Evolutionary conservation across 2,329 filamentous ascomycete genomes (phyloP).

Genomic region (Endocalyx cinctus): DNA sequence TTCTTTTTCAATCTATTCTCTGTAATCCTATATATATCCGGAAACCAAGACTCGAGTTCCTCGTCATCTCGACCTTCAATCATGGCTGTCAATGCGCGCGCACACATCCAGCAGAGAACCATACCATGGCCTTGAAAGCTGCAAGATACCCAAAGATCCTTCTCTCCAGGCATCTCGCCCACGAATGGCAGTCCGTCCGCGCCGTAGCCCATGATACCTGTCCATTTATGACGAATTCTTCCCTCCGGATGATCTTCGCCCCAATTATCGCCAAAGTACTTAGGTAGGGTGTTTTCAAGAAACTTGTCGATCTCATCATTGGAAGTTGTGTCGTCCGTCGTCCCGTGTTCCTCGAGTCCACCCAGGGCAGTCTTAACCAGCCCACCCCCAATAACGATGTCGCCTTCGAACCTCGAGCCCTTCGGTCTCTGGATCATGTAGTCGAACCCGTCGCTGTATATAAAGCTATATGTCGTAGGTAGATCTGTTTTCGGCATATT

Average conservation of each 20-base stretch:
- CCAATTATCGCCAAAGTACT: conserved; percentile 51
- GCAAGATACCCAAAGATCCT: conserved; percentile 50
- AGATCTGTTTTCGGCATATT: conserved; percentile 34
- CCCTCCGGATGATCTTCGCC: conserved; percentile 37
- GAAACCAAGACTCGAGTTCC: conserved; percentile 45
- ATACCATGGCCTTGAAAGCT: conserved; percentile 65
- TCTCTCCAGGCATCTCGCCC: conserved; percentile 39
- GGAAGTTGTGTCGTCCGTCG: conserved; percentile 49
- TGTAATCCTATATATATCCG: conserved; percentile 43
- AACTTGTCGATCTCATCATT: conserved; percentile 49
- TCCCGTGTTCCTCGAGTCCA: conserved; percentile 47
- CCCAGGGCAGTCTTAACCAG: conserved; percentile 34
- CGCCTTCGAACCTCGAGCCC: conserved; percentile 38
- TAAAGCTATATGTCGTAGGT: conserved; percentile 55
- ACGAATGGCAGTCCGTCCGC: conserved; percentile 50
- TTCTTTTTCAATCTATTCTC: conserved; percentile 36
- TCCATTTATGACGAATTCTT: conserved; percentile 43
- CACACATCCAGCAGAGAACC: conserved; percentile 58
- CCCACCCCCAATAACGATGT: conserved; percentile 61
- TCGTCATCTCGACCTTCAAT: conserved; percentile 33
- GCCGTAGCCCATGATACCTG: conserved; percentile 54
- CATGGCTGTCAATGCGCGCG: conserved; percentile 53
- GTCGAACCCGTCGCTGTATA: conserved; percentile 58
- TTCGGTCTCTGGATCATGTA: conserved; percentile 59
- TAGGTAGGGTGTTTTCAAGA: conserved; percentile 35